phyloP scores from a whole-genome alignment of 176 grass and related monocot genomes.

The Phyllostachys edulis region DNA sequence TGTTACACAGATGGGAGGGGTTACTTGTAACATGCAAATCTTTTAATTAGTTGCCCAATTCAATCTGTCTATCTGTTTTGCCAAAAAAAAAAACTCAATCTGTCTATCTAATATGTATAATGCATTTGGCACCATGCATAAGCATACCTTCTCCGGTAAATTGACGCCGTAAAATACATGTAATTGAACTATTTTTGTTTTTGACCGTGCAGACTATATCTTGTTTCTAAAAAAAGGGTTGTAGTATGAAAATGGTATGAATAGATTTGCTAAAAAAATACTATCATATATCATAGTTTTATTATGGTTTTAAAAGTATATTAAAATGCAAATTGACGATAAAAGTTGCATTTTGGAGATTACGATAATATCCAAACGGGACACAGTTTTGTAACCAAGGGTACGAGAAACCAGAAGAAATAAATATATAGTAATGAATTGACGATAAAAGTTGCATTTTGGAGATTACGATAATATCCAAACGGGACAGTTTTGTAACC shows the following conservation, averaged over 20 bases:
- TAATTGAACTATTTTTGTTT: background rate
- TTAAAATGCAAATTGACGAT: background rate
- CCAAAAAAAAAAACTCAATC: too few species aligned
- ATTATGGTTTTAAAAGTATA: background rate
- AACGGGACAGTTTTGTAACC: background rate
- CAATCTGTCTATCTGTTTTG: background rate
- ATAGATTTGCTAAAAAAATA: background rate
- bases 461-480: background rate
- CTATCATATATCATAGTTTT: background rate
- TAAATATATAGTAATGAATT: background rate
- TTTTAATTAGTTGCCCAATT: background rate
- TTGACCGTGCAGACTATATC: background rate
- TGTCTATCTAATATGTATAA: background rate
- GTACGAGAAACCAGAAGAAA: background rate
- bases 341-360: background rate
- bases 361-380: background rate
- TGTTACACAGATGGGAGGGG: background rate
- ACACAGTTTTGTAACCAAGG: background rate
- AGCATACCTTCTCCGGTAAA: background rate
- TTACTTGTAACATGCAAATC: background rate
- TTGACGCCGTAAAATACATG: background rate
- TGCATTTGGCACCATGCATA: background rate
- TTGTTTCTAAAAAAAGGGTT: background rate
- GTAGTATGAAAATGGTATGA: background rate
- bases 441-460: background rate